A percentile compares a stretch with the other conserved stretches of the same genome.
phyloP scores from a whole-genome alignment of 345 rosid species.

The Trapa incisa region DNA sequence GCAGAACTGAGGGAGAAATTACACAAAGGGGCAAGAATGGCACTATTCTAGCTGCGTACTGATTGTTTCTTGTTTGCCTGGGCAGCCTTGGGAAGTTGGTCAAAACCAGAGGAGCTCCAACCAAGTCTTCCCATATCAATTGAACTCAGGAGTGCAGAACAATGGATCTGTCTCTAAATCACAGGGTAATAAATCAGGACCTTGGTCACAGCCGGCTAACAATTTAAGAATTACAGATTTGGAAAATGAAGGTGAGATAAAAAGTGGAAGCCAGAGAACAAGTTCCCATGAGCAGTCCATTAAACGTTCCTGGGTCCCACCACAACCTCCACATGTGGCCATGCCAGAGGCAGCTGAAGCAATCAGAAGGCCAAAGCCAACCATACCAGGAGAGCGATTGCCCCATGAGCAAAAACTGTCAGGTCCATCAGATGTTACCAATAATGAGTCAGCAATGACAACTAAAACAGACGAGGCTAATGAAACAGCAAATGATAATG shows the following conservation, averaged over 20 bases:
- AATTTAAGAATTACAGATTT: conserved; percentile 49
- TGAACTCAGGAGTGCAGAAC: conserved; percentile 24
- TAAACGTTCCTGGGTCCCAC: conserved; percentile 82
- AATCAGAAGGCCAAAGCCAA: conserved; percentile 64
- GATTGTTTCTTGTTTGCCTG: conserved; percentile 4
- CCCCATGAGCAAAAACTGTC: conserved; percentile 18
- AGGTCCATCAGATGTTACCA: background rate
- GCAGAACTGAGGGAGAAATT: background rate
- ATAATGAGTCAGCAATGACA: conserved; percentile 22
- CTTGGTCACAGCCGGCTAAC: conserved; percentile 66
- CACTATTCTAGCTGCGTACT: background rate
- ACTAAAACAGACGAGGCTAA: conserved; percentile 58
- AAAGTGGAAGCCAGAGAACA: conserved; percentile 18
- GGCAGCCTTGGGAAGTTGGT: conserved; percentile 73
- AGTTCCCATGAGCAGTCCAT: conserved; percentile 36
- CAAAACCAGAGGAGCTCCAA: conserved; percentile 35
- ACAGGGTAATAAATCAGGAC: conserved; percentile 18
- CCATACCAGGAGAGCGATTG: conserved; percentile 31
- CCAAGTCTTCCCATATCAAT: conserved; percentile 12
- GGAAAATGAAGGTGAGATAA: conserved; percentile 40
- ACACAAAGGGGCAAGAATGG: background rate
- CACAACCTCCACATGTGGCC: conserved; percentile 85
- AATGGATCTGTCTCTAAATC: conserved; percentile 11
- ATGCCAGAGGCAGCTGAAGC: conserved; percentile 96
- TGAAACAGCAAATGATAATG: conserved; percentile 20